A percentile compares a stretch with the other conserved stretches of the same genome.
These are phyloP conservation scores for Simplicillium sp. DNA, from an alignment of 2,329 filamentous ascomycete species.

Conservation along the genomic window DNA sequence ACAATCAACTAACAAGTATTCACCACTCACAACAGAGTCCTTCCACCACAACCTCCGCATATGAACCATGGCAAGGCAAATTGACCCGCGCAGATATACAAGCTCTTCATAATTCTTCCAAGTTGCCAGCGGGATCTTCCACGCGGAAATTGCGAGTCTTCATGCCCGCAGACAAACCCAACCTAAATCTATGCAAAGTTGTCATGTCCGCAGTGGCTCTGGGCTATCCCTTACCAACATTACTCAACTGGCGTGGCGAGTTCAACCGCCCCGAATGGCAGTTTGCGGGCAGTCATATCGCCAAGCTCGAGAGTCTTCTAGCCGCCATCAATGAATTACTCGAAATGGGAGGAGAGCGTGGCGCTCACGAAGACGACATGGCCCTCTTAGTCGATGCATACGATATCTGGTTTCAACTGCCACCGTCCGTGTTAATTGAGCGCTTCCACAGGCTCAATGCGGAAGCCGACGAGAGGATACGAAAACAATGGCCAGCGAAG, in stretches of 20 bases:
- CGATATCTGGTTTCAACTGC: constrained; percentile 29
- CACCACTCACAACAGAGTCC: too few relatives aligned
- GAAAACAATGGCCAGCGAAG: constrained; percentile 10
- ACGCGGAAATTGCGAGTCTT: constrained; percentile 19
- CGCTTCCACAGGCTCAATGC: constrained; percentile 24
- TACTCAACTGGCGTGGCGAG: constrained; percentile 27
- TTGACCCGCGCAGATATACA: too few relatives aligned
- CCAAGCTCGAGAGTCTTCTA: constrained; percentile 24
- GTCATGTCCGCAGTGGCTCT: constrained; percentile 26
- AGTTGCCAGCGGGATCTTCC: too few relatives aligned
- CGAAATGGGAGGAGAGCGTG: constrained; percentile 6
- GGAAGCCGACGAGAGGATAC: constrained; percentile 20
- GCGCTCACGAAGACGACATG: constrained; percentile 19
- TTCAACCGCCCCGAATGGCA: constrained; percentile 26
- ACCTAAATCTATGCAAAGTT: constrained; percentile 27
- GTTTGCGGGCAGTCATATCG: constrained; percentile 26
- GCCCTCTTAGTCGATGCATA: constrained; percentile 27
- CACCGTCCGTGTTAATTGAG: constrained; percentile 24
- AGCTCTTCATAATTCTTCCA: too few relatives aligned
- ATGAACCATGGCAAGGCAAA: too few relatives aligned
- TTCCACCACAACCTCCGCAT: too few relatives aligned
- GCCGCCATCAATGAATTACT: constrained; percentile 19
- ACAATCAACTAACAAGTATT: too few relatives aligned
- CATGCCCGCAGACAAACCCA: constrained; percentile 25
- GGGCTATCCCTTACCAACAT: constrained; percentile 25